Conservation (phyloP, 2,329 filamentous ascomycete genomes). For the Alternaria postmessia region DNA sequence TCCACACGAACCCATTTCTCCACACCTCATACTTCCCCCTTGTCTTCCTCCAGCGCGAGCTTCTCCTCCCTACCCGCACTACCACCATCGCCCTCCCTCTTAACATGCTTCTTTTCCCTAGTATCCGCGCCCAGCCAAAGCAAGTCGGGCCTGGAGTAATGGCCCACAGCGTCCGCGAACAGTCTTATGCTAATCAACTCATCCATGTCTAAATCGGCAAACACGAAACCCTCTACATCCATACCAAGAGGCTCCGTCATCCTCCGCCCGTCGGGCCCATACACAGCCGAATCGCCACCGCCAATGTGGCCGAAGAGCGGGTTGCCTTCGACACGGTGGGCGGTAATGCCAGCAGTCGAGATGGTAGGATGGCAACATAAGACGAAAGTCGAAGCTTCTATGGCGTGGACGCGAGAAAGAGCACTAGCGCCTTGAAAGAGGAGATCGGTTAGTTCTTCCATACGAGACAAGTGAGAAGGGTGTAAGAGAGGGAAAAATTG, state of each 20-base stretch:
- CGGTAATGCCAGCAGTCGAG: conserved; percentile 54
- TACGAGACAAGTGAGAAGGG: neutral
- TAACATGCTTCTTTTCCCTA: conserved; percentile 40
- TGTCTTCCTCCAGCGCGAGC: neutral
- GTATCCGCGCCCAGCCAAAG: conserved; percentile 59
- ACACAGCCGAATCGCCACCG: conserved; percentile 59
- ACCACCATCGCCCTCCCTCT: conserved; percentile 13
- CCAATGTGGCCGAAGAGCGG: conserved; percentile 54
- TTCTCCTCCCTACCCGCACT: neutral
- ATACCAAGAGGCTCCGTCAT: neutral
- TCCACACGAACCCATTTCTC: neutral
- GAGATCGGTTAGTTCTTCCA: neutral
- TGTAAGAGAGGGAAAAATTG: too few species aligned
- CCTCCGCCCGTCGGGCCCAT: conserved; percentile 60
- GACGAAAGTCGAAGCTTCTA: conserved; percentile 60
- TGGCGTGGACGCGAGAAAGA: neutral
- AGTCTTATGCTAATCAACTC: neutral
- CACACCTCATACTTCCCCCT: neutral
- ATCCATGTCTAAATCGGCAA: neutral
- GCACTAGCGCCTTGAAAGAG: neutral
- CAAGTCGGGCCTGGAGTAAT: conserved; percentile 62
- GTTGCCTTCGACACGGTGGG: conserved; percentile 54
- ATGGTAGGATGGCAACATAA: conserved; percentile 62
- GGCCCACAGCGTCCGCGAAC: conserved; percentile 58
- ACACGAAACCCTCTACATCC: neutral